Base-by-base conservation (phyloP, 805 yeast genomes). In the Suhomyces pyralidae region DNA sequence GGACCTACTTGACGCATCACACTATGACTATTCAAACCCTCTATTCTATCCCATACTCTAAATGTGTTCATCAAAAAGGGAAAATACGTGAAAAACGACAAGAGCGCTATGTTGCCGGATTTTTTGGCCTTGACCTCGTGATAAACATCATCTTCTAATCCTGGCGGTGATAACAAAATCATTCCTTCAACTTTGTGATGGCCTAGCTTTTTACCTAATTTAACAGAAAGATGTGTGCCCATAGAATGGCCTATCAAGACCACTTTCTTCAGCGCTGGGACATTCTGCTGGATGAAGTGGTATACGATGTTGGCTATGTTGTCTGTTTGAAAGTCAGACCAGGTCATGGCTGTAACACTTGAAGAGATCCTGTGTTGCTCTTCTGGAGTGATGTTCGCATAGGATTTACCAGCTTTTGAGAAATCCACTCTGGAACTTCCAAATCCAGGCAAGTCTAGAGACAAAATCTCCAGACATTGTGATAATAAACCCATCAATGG, bases 381-480 rank as follows among this genome's bases (percentile, higher is more conserved):
- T 55, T 56, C 52, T 50, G 55, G 28, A 58, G 79, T 32, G 49
- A 68, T 55, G 19, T 60, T 22, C 20, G 69, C 46, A 56, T 67
- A 59, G 44, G 50, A 38, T 43, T 65, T 62, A 46, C 45, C 40
- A 19, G 46, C 43, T 1, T 47, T 45, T 10, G 50, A 38, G 43
- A 67, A 67, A 14, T 56, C 48, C 0, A 58, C 5, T 40, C 65
- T 65, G 12, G 76, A 69, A 57, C 80, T 77, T 3, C 98, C 98
- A 67, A 90, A 90, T 0, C 97, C 98, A 1, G 97, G 97, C 49
- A 91, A 71, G 65, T 92, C 98, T 14, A 92, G 59, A 0, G 92
- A 81, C 40, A 88, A 62, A 17, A 90, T 79, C 51, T 82, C 85
- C 55, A 83, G 80, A 55, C 84, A 80, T 57, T 81, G 83, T 32